Evolutionary conservation across 2,329 filamentous ascomycete genomes (phyloP).

Genomic region (Phialocephala subalpina): DNA sequence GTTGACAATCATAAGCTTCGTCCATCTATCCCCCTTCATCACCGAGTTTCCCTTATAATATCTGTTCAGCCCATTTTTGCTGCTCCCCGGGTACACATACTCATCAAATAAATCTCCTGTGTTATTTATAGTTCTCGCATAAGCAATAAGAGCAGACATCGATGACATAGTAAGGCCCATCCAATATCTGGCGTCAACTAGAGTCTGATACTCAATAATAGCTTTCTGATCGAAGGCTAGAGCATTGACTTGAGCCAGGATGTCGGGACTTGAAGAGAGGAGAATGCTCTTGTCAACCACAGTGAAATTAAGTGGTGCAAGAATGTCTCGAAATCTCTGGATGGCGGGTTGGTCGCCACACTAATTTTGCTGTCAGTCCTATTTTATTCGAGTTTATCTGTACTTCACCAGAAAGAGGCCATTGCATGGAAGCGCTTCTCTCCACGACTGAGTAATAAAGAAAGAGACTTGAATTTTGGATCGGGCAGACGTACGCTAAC

Average conservation of each 20-base stretch:
- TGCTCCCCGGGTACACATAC: conserved; percentile 34
- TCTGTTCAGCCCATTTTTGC: conserved; percentile 12
- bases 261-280: conserved; percentile 18
- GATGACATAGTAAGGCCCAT: conserved; percentile 35
- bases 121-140: conserved; percentile 30
- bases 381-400: neutral
- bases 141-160: conserved; percentile 35
- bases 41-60: conserved; percentile 18
- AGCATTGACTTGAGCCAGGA: conserved; percentile 22
- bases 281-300: conserved; percentile 35
- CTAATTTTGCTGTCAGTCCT: conserved; percentile 9
- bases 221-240: conserved; percentile 34
- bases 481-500: conserved; percentile 29
- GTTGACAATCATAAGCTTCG: conserved; percentile 37
- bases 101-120: conserved; percentile 30
- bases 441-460: too few species aligned
- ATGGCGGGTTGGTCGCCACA: conserved; percentile 34
- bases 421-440: too few species aligned
- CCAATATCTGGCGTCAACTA: conserved; percentile 32
- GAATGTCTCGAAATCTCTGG: conserved; percentile 25
- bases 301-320: conserved; percentile 27
- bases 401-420: too few species aligned
- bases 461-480: too few species aligned
- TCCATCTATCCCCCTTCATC: conserved; percentile 32
- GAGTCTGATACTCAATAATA: conserved; percentile 35